Evolutionary conservation across 805 yeast genomes (phyloP).

Genomic region (Pichia thaimueangensis): DNA sequence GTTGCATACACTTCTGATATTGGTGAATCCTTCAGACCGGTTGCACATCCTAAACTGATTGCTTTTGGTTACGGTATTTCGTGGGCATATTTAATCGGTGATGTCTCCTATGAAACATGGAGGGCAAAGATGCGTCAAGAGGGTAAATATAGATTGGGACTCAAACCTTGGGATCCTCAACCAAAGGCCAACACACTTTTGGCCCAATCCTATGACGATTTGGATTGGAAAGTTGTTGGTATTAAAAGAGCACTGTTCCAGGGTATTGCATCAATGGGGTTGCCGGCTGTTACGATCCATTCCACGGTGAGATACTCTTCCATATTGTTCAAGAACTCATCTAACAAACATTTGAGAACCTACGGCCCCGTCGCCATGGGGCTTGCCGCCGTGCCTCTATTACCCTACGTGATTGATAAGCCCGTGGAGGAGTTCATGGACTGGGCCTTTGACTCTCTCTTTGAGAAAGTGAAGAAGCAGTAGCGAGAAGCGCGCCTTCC

Average conservation of each 20-base stretch:
- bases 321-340: conserved; percentile 46
- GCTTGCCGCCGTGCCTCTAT: conserved; percentile 64
- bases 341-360: conserved; percentile 41
- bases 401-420: conserved; percentile 76
- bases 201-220: conserved; percentile 33
- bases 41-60: conserved; percentile 66
- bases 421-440: conserved; percentile 73
- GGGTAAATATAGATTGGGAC: conserved; percentile 54
- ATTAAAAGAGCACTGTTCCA: conserved; percentile 75
- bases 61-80: conserved; percentile 62
- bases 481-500: too few species aligned
- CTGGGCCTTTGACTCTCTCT: conserved; percentile 41
- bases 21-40: conserved; percentile 82
- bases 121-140: conserved; percentile 58
- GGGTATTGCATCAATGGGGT: conserved; percentile 76
- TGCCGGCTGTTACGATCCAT: conserved; percentile 83
- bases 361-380: conserved; percentile 81
- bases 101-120: conserved; percentile 70
- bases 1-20: conserved; percentile 84
- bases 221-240: conserved; percentile 63
- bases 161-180: conserved; percentile 59
- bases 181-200: conserved; percentile 38
- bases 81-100: conserved; percentile 72
- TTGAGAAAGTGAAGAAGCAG: background rate
- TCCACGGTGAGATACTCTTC: conserved; percentile 68